Evolutionary conservation across 2,329 filamentous ascomycete genomes (phyloP).

Genomic region (Chaetomiaceae sp.): DNA sequence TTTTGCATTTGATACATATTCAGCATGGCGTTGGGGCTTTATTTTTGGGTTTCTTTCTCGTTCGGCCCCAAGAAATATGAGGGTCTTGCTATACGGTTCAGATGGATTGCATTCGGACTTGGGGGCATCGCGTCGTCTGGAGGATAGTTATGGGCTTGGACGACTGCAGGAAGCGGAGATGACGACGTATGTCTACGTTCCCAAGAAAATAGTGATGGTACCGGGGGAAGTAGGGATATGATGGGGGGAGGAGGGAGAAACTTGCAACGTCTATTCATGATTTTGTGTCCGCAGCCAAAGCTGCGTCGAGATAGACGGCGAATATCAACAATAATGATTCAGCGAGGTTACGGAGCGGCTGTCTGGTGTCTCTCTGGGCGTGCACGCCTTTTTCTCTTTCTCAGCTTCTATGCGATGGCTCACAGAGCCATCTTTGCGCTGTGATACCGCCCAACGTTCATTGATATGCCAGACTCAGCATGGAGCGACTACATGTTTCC

Average conservation of each 20-base stretch:
- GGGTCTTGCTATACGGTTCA: conserved; percentile 1
- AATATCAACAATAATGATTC: conserved; percentile 9
- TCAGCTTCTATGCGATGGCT: no score
- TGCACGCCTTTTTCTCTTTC: no score
- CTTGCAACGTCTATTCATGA: conserved; percentile 3
- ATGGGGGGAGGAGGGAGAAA: neutral
- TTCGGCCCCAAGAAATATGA: conserved; percentile 23
- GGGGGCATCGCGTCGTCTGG: conserved; percentile 1
- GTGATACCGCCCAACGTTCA: no score
- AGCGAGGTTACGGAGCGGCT: neutral
- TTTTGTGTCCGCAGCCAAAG: conserved; percentile 3
- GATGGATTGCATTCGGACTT: conserved; percentile 5
- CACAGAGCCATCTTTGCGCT: no score
- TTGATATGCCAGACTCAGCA: no score
- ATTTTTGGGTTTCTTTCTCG: conserved; percentile 26
- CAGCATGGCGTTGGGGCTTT: conserved; percentile 38
- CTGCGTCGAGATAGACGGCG: conserved; percentile 3
- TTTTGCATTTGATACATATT: conserved; percentile 29
- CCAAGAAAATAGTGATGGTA: neutral
- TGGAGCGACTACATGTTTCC: no score
- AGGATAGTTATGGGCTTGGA: conserved; percentile 3
- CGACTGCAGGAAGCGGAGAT: conserved; percentile 3
- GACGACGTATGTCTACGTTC: conserved; percentile 2
- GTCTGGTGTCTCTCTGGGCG: neutral
- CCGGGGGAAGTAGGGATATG: neutral